Percentiles rank a stretch among this genome's conserved stretches.
Conservation (phyloP, 305 asterid genomes). For the Solanum hybrid region DNA sequence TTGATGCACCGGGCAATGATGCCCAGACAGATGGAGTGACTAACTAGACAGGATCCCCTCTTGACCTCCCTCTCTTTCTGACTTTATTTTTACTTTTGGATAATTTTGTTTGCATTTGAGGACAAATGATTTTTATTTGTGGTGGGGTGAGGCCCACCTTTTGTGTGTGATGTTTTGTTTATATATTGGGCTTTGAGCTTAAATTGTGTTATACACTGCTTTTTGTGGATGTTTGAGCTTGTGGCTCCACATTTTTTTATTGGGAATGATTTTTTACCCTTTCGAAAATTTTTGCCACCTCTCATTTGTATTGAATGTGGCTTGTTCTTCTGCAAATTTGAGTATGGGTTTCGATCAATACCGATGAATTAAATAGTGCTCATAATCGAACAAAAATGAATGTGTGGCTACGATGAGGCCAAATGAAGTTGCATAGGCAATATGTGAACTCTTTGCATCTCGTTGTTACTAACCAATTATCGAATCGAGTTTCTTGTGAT, state of each 20-base stretch:
- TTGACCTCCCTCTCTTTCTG: neutral
- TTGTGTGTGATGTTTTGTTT: neutral
- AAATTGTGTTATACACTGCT: neutral
- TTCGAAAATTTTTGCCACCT: neutral
- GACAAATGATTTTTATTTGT: neutral
- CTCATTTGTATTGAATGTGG: neutral
- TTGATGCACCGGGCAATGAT: too few relatives aligned
- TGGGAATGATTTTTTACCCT: neutral
- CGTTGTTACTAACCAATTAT: neutral
- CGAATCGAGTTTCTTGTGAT: too few relatives aligned
- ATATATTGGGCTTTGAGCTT: neutral
- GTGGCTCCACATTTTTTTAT: too few relatives aligned
- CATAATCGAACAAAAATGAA: neutral
- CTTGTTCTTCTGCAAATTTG: neutral
- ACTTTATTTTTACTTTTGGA: neutral
- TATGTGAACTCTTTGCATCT: neutral
- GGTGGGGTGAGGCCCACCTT: neutral
- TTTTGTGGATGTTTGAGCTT: neutral
- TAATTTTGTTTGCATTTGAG: neutral
- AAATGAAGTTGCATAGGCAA: neutral
- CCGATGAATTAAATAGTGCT: neutral
- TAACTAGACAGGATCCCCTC: neutral
- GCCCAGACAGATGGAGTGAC: neutral
- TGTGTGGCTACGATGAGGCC: neutral
- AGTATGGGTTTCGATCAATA: neutral